Evolutionary conservation across 345 rosid genomes (phyloP), one percentile per base, ranked within the genome.

Genomic region (thale cress (Arabidopsis thaliana)): DNA sequence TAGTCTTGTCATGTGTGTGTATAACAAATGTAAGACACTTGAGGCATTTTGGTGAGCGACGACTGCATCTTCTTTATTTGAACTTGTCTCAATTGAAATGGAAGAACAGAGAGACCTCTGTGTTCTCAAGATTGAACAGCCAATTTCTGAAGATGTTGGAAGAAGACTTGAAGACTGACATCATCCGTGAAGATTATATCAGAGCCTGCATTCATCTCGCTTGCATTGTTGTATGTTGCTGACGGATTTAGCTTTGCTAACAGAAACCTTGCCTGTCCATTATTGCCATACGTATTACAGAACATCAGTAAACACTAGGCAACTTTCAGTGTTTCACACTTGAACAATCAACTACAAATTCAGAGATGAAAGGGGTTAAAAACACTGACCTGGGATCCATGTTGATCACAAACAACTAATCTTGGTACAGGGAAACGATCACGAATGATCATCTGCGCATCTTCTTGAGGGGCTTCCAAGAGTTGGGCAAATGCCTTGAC

Each of bases 351-450:
- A 37, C 66, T 58, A 37, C 53, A 38, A 33, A 24, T 36, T 30
- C 28, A 52, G 44, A 69, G 65, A 69, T 51, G 30, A 40, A 58
- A 64, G 41, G 46, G 53, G 14, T 45, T 16, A 16, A 24, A 69
- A 44, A 40, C n/a, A 81, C 86, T 40, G 59, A 90, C 99, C 98
- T 95, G 99, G 44, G 99, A 95, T 76, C 98, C 99, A 83, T 95
- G 99, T 83, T 95, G 99, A 82, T 95, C 98, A 70, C 99, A 95
- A 2, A 95, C 87, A 42, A 95, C 99, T 82, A 92, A 77, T 87
- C 98, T 88, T 14, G 99, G 97, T 46, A 90, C 97, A 11, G 99
- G 99, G 76, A 95, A 95, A 32, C 97, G 99, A 30, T 92, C 99
- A 59, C 63, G 86, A 48, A 87, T 85, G 41, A 95, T 89, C 84